phyloP scores from a whole-genome alignment of 176 grass and related monocot genomes.

The Olyra latifolia region DNA sequence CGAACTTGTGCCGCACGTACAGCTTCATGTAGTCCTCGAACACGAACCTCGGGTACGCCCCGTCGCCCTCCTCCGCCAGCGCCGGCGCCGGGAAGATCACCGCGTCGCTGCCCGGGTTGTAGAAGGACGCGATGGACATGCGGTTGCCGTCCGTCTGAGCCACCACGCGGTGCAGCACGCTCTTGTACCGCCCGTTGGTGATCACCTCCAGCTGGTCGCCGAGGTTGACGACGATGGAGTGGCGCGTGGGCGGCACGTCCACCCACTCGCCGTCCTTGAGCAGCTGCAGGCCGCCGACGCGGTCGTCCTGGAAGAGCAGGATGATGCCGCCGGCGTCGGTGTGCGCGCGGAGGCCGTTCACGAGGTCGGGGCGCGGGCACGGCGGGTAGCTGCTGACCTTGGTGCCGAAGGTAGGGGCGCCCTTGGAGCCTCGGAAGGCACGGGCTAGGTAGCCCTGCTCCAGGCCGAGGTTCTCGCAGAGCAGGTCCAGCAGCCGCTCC shows the following conservation, averaged over 20 bases:
- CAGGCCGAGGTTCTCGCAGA: slow-evolving; percentile 73
- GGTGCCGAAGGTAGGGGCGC: slow-evolving; percentile 69
- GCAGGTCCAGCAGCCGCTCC: slow-evolving; percentile 58
- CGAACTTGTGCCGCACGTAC: slow-evolving; percentile 73
- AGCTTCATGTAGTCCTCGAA: slow-evolving; percentile 98
- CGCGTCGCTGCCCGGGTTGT: slow-evolving; percentile 73
- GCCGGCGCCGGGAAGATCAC: slow-evolving; percentile 82
- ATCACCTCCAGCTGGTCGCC: slow-evolving; percentile 98
- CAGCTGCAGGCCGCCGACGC: slow-evolving; percentile 68
- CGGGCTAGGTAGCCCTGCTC: slow-evolving; percentile 59
- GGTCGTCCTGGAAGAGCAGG: slow-evolving; percentile 80
- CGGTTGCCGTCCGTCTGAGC: slow-evolving; percentile 65
- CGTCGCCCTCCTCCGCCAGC: slow-evolving; percentile 38
- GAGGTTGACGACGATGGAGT: slow-evolving; percentile 82
- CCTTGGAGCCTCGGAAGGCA: slow-evolving; percentile 40
- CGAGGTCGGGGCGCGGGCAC: slow-evolving; percentile 75
- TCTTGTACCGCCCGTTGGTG: slow-evolving; percentile 93
- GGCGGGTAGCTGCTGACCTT: slow-evolving; percentile 94
- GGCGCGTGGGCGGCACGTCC: slow-evolving; percentile 58
- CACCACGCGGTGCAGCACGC: slow-evolving; percentile 73
- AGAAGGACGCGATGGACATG: slow-evolving; percentile 94
- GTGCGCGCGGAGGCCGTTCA: slow-evolving; percentile 79
- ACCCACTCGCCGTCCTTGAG: slow-evolving; percentile 77
- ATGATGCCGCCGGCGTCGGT: slow-evolving; percentile 93
- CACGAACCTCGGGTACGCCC: slow-evolving; percentile 63